Base-by-base conservation (phyloP, 805 yeast species). In the Wickerhamomyces alni region DNA sequence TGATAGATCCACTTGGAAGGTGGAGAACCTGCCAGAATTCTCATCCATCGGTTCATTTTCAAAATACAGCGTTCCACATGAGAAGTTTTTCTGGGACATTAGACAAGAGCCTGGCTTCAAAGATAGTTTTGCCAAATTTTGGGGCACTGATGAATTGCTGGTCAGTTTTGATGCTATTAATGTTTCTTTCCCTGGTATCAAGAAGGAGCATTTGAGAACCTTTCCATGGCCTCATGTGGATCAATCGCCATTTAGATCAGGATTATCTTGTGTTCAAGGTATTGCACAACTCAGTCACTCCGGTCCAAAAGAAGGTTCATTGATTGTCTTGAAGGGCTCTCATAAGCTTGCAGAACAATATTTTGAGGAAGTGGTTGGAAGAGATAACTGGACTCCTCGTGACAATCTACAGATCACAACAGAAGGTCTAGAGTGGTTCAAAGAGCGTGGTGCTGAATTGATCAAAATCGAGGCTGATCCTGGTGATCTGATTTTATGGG, bases 401-500 rank as follows among this genome's bases (percentile, higher is more conserved):
- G 62, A 61, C 37, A 40, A 40, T 39, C 46, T 39, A 35, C 17
- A n/a, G 8, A 26, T 61, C 4, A 30, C 54, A 4, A 37, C 42
- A 13, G 55, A 52, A 33, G 49, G 54, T 21, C 22, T 56, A 21
- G 38, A 53, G 36, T 58, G 61, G 62, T 58, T 59, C 32, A 30
- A 44, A 16, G 48, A 43, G 13, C 45, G 48, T 24, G 62, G 61
- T 15, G 51, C 57, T 36, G 57, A 60, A 34, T 50, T 51, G 30
- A 26, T 52, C 27, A 61, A 58, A 45, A 43, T 61, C 5, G 43
- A 51, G 13, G 58, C 54, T 27, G 61, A 59, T 39, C 59, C 63
- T 7, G 66, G 66, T 32, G 66, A 62, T 44, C 43, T 61, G 38
- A 57, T 62, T 28, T 26, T 61, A 5, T 61, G 66, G 66, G 66